These are phyloP conservation scores for Mediolabrus comicus DNA, from an alignment of 108 stramenopile species.

Conservation along the genomic window DNA sequence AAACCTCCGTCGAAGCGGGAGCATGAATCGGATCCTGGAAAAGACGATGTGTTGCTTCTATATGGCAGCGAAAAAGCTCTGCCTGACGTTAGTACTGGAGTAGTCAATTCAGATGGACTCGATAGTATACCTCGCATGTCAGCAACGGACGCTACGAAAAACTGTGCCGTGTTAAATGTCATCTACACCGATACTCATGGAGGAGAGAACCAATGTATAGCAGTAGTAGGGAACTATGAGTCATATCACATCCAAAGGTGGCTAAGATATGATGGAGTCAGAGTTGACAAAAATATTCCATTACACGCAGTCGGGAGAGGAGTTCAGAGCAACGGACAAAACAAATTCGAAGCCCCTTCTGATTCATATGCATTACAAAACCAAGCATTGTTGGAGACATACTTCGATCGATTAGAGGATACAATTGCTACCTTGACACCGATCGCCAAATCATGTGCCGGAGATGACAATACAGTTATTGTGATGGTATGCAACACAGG, in stretches of 20 bases:
- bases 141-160: conserved; percentile 58
- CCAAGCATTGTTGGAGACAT: conserved; percentile 54
- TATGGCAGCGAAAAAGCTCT: conserved; percentile 49
- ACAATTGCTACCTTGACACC: conserved; percentile 52
- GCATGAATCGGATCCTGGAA: conserved; percentile 41
- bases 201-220: conserved; percentile 54
- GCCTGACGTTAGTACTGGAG: conserved; percentile 18
- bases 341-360: conserved; percentile 51
- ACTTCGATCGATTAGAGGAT: conserved; percentile 52
- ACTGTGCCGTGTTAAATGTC: conserved; percentile 74
- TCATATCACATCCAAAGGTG: conserved; percentile 76
- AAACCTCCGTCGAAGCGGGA: conserved; percentile 40
- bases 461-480: conserved; percentile 40
- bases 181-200: conserved; percentile 51
- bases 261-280: conserved; percentile 40
- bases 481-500: conserved; percentile 61
- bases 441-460: conserved; percentile 53
- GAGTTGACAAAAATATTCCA: conserved; percentile 29
- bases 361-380: conserved; percentile 27
- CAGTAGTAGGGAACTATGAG: conserved; percentile 76
- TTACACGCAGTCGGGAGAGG: conserved; percentile 59
- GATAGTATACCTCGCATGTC: conserved; percentile 5
- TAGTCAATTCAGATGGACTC: conserved; percentile 2
- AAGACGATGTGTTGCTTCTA: conserved; percentile 66
- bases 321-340: conserved; percentile 49